Evolutionary conservation across 345 rosid genomes (phyloP).

Genomic region (Eucalyptus caleyi): DNA sequence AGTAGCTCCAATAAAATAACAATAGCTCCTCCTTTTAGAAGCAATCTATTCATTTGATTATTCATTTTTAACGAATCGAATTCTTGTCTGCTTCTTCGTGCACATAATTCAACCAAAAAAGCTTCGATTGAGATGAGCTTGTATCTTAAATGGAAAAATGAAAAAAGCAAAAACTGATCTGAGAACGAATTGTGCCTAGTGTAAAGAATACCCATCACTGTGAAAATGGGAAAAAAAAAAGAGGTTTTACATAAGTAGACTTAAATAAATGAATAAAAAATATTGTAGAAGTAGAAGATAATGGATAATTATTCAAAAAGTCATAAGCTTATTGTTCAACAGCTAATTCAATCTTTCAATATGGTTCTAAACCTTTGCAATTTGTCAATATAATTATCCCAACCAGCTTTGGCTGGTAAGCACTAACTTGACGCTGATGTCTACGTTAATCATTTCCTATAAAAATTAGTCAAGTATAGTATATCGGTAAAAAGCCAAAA

Average conservation of each 20-base stretch:
- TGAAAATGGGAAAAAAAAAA: no score
- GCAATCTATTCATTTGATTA: background rate
- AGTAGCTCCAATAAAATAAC: background rate
- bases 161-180: background rate
- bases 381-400: no score
- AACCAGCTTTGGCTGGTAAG: no score
- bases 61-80: background rate
- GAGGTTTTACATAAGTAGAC: no score
- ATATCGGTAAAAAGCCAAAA: background rate
- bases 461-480: no score
- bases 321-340: no score
- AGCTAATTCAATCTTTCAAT: no score
- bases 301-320: no score
- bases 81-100: background rate
- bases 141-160: background rate
- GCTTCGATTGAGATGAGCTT: background rate
- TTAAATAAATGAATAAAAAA: no score
- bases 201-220: background rate
- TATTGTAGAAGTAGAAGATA: no score
- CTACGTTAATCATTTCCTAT: no score
- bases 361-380: no score
- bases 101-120: background rate
- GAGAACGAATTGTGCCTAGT: background rate
- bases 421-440: rapidly evolving
- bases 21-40: background rate